These are phyloP conservation scores for Pythium apleroticum DNA, from an alignment of 352 stramenopile genomes.

Conservation along the genomic window DNA sequence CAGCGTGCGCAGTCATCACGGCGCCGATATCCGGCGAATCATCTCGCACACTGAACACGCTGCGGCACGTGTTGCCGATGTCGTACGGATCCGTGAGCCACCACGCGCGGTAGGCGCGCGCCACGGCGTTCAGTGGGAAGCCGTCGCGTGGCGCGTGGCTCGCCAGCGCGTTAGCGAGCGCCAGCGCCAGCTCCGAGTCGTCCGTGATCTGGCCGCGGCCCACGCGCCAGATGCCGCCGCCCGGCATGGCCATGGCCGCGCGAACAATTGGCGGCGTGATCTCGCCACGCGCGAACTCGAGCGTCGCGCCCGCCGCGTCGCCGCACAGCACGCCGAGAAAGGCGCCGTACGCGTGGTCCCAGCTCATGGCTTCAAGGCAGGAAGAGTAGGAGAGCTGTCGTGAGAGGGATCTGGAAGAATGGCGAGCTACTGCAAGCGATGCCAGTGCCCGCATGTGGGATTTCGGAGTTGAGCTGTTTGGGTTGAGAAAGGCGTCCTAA, in stretches of 20 bases:
- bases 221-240: conserved; percentile 40
- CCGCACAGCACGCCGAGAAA: conserved; percentile 51
- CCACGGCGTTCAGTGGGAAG: conserved; percentile 43
- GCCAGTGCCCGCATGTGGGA: too few species aligned
- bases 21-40: conserved; percentile 18
- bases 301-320: conserved; percentile 50
- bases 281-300: conserved; percentile 40
- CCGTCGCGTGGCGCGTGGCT: conserved; percentile 26
- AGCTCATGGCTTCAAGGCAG: conserved; percentile 22
- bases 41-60: conserved; percentile 33
- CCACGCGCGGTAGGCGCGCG: conserved; percentile 40
- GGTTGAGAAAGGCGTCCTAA: conserved; percentile 1
- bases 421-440: too few species aligned
- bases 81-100: conserved; percentile 41
- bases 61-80: conserved; percentile 52
- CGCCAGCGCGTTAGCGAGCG: conserved; percentile 37
- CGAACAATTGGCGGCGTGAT: conserved; percentile 33
- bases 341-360: conserved; percentile 41
- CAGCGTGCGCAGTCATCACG: conserved; percentile 32
- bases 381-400: too few species aligned
- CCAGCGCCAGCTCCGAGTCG: conserved; percentile 60
- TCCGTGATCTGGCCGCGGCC: conserved; percentile 58
- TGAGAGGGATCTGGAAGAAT: too few species aligned
- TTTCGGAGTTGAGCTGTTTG: neutral
- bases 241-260: conserved; percentile 48